phyloP scores from a whole-genome alignment of 1,284 basidiomycete genomes.

The Heterobasidion parviporum region DNA sequence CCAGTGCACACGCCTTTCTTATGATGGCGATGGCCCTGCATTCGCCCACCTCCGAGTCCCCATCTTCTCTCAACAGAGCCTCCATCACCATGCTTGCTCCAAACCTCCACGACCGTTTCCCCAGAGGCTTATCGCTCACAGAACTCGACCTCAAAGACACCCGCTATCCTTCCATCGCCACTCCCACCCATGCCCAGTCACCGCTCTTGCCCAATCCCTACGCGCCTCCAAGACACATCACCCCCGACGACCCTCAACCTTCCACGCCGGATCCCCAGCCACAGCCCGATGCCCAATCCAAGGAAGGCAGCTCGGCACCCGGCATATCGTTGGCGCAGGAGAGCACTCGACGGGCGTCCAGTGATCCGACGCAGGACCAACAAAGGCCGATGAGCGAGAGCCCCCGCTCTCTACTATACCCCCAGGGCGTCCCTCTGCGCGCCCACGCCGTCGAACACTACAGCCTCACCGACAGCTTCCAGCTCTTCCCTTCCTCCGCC shows the following conservation, averaged over 20 bases:
- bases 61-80: conserved; percentile 1
- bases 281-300: neutral
- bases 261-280: neutral
- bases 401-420: neutral
- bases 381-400: conserved; percentile 2
- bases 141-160: conserved; percentile 56
- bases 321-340: neutral
- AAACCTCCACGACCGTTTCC: conserved; percentile 33
- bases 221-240: conserved; percentile 2
- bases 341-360: neutral
- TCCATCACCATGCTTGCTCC: conserved; percentile 10
- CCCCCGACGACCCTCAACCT: neutral
- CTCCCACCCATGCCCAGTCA: neutral
- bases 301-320: neutral
- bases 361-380: neutral
- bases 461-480: conserved; percentile 7
- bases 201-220: conserved; percentile 8
- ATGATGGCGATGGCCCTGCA: conserved; percentile 4
- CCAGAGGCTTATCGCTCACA: conserved; percentile 39
- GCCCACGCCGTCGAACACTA: conserved; percentile 17
- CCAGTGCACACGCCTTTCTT: neutral
- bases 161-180: conserved; percentile 42
- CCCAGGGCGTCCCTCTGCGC: neutral
- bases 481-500: conserved; percentile 7
- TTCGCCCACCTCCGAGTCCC: neutral